phyloP scores from a whole-genome alignment of 2,329 filamentous ascomycete species.

The Aspergillus sp. region DNA sequence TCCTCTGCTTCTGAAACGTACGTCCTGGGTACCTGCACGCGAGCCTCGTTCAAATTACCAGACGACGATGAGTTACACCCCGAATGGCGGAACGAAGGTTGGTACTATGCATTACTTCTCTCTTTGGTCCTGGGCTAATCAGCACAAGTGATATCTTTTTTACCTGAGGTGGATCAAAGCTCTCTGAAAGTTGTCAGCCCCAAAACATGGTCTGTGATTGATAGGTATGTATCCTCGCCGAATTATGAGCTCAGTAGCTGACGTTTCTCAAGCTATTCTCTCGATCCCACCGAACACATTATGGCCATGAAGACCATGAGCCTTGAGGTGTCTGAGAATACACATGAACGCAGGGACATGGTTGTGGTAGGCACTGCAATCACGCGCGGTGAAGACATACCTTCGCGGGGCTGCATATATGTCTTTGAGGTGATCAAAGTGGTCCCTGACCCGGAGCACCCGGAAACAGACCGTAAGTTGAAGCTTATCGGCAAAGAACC shows the following conservation, averaged over 20 bases:
- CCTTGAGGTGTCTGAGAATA: conserved; percentile 88
- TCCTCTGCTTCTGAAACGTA: conserved; percentile 77
- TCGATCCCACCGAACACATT: conserved; percentile 76
- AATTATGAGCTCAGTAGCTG: conserved; percentile 6
- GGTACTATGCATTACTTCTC: conserved; percentile 24
- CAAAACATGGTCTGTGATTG: conserved; percentile 76
- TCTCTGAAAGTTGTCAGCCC: conserved; percentile 79
- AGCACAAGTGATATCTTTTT: conserved; percentile 55
- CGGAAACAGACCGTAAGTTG: conserved; percentile 83
- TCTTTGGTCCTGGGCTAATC: conserved; percentile 18
- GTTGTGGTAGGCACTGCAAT: conserved; percentile 85
- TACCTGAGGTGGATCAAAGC: conserved; percentile 72
- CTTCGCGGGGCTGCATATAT: conserved; percentile 81
- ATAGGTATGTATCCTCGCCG: conserved; percentile 54
- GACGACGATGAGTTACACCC: conserved; percentile 83
- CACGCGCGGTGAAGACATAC: conserved; percentile 86
- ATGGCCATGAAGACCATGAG: conserved; percentile 82
- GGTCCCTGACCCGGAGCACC: conserved; percentile 82
- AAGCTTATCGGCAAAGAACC: conserved; percentile 89
- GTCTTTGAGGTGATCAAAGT: conserved; percentile 92
- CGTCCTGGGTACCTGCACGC: conserved; percentile 71
- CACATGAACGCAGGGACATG: conserved; percentile 81
- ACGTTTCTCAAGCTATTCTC: conserved; percentile 54
- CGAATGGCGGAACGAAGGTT: conserved; percentile 76
- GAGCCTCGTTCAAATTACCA: conserved; percentile 77